Conservation (phyloP, 352 stramenopile genomes). For the Phytopythium oedochilum region DNA sequence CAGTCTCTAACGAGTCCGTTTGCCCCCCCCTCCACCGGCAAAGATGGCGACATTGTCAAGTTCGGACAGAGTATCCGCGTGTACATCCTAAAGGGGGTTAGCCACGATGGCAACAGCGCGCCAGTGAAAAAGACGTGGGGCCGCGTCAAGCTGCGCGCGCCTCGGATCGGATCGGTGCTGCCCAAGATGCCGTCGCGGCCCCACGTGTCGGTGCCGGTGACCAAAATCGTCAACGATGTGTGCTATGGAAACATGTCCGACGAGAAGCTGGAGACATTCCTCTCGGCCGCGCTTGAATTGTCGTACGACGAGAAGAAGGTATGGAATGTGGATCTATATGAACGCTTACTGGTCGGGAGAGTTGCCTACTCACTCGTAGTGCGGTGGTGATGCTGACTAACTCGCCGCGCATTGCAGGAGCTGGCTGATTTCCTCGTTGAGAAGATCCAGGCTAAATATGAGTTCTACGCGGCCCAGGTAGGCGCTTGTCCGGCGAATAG, state of each 20-base stretch:
- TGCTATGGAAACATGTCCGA: slow-evolving; percentile 72
- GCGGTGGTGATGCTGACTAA: neutral
- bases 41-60: slow-evolving; percentile 82
- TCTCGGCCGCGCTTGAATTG: slow-evolving; percentile 66
- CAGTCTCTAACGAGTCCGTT: neutral
- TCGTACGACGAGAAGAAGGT: slow-evolving; percentile 66
- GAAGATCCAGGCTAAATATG: slow-evolving; percentile 77
- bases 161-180: slow-evolving; percentile 65
- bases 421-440: slow-evolving; percentile 80
- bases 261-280: slow-evolving; percentile 67
- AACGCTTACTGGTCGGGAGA: neutral
- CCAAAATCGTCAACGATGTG: slow-evolving; percentile 83
- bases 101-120: slow-evolving; percentile 52
- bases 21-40: neutral
- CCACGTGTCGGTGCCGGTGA: slow-evolving; percentile 46
- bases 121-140: slow-evolving; percentile 82
- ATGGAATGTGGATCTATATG: neutral
- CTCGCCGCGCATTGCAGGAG: slow-evolving; percentile 28
- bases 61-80: slow-evolving; percentile 86
- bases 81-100: slow-evolving; percentile 78
- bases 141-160: slow-evolving; percentile 65
- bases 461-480: slow-evolving; percentile 78
- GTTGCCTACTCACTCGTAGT: neutral
- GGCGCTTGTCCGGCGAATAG: neutral
- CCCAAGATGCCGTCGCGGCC: slow-evolving; percentile 59